Conservation (phyloP, 1,284 basidiomycete genomes). For the Boletus sp. region DNA sequence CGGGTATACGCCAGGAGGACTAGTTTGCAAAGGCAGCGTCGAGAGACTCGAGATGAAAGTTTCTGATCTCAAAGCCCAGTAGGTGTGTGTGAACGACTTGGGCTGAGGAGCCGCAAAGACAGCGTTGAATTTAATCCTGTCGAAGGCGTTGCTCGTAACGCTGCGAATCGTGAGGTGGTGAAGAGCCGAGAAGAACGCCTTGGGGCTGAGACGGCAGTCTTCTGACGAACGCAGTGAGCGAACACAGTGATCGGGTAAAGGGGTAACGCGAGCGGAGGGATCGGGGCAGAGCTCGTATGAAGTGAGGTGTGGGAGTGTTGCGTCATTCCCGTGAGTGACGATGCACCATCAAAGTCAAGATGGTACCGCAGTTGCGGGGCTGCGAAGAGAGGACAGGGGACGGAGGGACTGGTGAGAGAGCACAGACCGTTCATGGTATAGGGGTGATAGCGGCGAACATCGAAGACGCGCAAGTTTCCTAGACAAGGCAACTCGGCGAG, state of each 20-base stretch:
- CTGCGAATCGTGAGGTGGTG: slow-evolving; percentile 33
- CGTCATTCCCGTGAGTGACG: slow-evolving; percentile 32
- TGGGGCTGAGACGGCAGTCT: slow-evolving; percentile 25
- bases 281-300: slow-evolving; percentile 37
- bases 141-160: slow-evolving; percentile 38
- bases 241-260: slow-evolving; percentile 29
- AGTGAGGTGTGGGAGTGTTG: slow-evolving; percentile 20
- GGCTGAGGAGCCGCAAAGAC: slow-evolving; percentile 31
- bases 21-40: slow-evolving; percentile 33
- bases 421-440: slow-evolving; percentile 14
- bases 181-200: slow-evolving; percentile 26
- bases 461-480: slow-evolving; percentile 37
- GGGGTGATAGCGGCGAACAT: slow-evolving; percentile 27
- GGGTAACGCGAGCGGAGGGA: slow-evolving; percentile 28
- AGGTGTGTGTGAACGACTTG: slow-evolving; percentile 36
- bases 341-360: slow-evolving; percentile 37
- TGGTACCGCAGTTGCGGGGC: slow-evolving; percentile 23
- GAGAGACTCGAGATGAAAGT: slow-evolving; percentile 35
- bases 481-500: slow-evolving; percentile 34
- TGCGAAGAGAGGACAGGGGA: slow-evolving; percentile 8
- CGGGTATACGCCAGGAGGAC: slow-evolving; percentile 37
- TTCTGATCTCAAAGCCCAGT: slow-evolving; percentile 39
- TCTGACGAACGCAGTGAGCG: slow-evolving; percentile 38
- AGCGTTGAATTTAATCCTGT: slow-evolving; percentile 30
- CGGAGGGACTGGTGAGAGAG: not conserved